Percentiles rank a stretch among this genome's conserved stretches.
Evolutionary conservation across 768 basidiomycete species (phyloP).

Genomic region (Gymnopilus junonius): DNA sequence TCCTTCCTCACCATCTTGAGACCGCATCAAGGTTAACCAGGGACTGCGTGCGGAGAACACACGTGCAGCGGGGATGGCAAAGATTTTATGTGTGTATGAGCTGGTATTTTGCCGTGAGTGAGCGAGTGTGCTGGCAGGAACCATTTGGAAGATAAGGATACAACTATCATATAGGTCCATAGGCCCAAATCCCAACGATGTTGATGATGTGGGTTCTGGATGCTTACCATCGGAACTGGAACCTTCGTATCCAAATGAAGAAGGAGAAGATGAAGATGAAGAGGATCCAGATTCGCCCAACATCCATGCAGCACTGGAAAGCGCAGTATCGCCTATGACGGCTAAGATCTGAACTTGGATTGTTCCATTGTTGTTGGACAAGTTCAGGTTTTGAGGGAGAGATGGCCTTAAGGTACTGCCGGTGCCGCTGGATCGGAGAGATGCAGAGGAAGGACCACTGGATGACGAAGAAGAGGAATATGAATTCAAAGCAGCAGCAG

Average conservation of each 20-base stretch:
- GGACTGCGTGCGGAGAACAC: not conserved
- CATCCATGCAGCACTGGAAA: constrained; percentile 29
- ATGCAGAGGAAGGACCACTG: not conserved
- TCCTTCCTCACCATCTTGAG: not conserved
- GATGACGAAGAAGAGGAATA: not conserved
- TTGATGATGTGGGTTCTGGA: too few species aligned
- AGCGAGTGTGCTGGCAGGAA: too few species aligned
- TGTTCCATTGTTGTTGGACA: not conserved
- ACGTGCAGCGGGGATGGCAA: not conserved
- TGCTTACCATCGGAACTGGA: too few species aligned
- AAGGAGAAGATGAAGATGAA: not conserved
- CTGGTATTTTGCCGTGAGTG: too few species aligned
- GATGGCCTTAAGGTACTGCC: not conserved
- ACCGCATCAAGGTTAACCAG: not conserved
- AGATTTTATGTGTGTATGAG: too few species aligned
- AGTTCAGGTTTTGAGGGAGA: not conserved
- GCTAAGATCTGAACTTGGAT: constrained; percentile 17
- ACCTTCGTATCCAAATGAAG: too few species aligned
- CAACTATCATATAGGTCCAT: constrained; percentile 34
- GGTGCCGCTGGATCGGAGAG: not conserved
- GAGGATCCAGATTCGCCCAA: constrained; percentile 16
- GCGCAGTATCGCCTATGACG: constrained; percentile 29
- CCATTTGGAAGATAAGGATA: constrained; percentile 22
- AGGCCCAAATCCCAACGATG: constrained; percentile 13
- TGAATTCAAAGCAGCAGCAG: too few species aligned